Conservation (phyloP, 495 filamentous ascomycete species). For the Aspergillus sparsus region DNA sequence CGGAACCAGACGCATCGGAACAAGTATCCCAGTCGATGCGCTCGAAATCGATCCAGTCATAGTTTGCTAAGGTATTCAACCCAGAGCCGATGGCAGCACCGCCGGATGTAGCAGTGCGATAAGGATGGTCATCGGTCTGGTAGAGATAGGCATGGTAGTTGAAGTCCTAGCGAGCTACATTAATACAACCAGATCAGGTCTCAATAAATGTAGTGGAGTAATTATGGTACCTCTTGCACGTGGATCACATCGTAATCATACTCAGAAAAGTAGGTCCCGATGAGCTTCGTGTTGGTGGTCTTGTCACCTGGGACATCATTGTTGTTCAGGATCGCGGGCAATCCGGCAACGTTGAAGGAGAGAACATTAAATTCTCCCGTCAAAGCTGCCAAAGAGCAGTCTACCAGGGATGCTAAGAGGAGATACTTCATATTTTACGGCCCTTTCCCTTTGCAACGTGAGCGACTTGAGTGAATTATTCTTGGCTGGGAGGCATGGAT, state of each 20-base stretch:
- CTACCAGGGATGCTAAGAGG: neutral
- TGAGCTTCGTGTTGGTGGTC: constrained; percentile 46
- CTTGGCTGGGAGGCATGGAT: neutral
- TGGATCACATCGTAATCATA: constrained; percentile 61
- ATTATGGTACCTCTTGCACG: constrained; percentile 53
- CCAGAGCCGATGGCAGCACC: constrained; percentile 61
- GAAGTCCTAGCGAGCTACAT: constrained; percentile 47
- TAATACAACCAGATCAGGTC: neutral
- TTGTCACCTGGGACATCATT: constrained; percentile 59
- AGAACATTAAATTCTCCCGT: constrained; percentile 50
- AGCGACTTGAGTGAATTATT: neutral
- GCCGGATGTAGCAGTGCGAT: constrained; percentile 61
- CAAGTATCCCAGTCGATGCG: constrained; percentile 60
- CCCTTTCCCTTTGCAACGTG: neutral
- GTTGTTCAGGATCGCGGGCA: constrained; percentile 53
- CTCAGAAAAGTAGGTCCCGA: constrained; percentile 50
- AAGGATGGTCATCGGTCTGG: constrained; percentile 53
- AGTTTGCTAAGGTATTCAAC: constrained; percentile 60
- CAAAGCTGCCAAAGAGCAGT: constrained; percentile 9
- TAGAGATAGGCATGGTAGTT: constrained; percentile 64
- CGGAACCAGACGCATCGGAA: constrained; percentile 50
- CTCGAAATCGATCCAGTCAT: constrained; percentile 54
- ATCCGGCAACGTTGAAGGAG: constrained; percentile 62
- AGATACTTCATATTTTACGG: constrained; percentile 3
- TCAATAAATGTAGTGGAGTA: neutral